phyloP scores from a whole-genome alignment of 768 basidiomycete species.

The Panaeolus cyanescens region DNA sequence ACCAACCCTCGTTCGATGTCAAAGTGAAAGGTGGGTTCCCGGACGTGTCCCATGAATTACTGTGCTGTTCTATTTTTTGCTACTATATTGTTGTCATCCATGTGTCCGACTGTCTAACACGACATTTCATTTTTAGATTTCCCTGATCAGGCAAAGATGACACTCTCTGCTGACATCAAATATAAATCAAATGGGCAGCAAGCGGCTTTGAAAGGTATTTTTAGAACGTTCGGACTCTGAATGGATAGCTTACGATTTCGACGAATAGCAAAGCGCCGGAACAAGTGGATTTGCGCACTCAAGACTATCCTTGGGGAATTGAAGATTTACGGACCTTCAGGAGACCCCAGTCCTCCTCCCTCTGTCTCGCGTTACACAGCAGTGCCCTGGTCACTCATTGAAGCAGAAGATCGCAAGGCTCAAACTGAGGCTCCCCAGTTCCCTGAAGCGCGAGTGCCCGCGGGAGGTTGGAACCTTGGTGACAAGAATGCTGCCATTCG shows the following conservation, averaged over 20 bases:
- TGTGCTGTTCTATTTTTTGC: not conserved
- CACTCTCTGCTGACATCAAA: conserved; percentile 78
- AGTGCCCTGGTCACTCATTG: conserved; percentile 71
- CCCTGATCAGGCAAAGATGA: conserved; percentile 79
- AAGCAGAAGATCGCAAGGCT: conserved; percentile 39
- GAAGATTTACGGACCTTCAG: conserved; percentile 67
- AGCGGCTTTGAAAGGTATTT: conserved; percentile 64
- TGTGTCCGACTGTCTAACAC: not conserved
- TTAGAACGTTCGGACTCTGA: not conserved
- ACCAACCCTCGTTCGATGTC: conserved; percentile 74
- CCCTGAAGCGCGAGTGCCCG: conserved; percentile 27
- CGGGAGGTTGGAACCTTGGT: conserved; percentile 50
- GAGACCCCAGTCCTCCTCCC: conserved; percentile 57
- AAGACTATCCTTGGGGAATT: conserved; percentile 71
- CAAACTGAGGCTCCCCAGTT: conserved; percentile 21
- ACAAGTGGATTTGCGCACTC: conserved; percentile 91
- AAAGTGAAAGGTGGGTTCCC: conserved; percentile 54
- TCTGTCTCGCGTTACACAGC: conserved; percentile 62
- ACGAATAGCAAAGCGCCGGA: conserved; percentile 67
- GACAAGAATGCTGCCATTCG: conserved; percentile 54
- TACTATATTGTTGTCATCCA: not conserved
- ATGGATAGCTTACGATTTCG: conserved; percentile 9
- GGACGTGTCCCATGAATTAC: not conserved
- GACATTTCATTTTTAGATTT: conserved; percentile 52
- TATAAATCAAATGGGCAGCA: conserved; percentile 90